Evolutionary conservation across 2,329 filamentous ascomycete genomes (phyloP), one percentile per base, ranked within the genome.

Genomic region (Sphaerulina vaccinii): DNA sequence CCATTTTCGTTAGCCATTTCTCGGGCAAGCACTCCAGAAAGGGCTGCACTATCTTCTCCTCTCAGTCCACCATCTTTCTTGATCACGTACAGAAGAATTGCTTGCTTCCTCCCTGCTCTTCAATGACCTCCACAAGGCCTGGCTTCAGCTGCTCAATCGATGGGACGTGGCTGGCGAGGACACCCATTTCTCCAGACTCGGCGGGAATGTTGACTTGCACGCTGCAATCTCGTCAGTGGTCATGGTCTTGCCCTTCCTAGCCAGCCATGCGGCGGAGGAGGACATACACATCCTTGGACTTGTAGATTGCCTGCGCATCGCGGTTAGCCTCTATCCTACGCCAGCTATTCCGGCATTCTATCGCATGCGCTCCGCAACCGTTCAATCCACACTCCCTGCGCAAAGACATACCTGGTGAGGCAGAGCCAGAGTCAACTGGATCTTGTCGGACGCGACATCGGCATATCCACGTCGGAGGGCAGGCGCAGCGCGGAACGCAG

Each of bases 101-200:
- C 85, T 99, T 99, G 87, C 73, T 86, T 62, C 80, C 80, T 70
- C 90, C 88, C 70, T 78, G 83, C 83, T 99, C 93, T 81, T 97
- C 92, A 64, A 97, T 84, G 70, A 99, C 82, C 81, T 97, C 92
- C 65, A 99, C 82, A 65, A 97, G 78, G 70, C 93, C 93, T 57
- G 93, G 91, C 84, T 95, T 96, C 75, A 99, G 82, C 82, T 99
- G 93, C 82, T 99, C 93, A 71, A 99, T 97, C 58, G 91, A 90
- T 62, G 93, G 91, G 68, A 99, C 93, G 84, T 99, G 93, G 82
- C 93, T 95, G 73, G 93, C 93, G 71, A 99, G 87, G 68, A 99
- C 87, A 87, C 93, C 93, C 93, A 99, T 99, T 68, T 97, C 93
- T 73, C 93, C 93, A 59, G 91, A 95, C 75, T 96, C 93, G 70